Evolutionary conservation across 176 grass and related monocot species (phyloP).

Genomic region (Miscanthus lutarioriparius): DNA sequence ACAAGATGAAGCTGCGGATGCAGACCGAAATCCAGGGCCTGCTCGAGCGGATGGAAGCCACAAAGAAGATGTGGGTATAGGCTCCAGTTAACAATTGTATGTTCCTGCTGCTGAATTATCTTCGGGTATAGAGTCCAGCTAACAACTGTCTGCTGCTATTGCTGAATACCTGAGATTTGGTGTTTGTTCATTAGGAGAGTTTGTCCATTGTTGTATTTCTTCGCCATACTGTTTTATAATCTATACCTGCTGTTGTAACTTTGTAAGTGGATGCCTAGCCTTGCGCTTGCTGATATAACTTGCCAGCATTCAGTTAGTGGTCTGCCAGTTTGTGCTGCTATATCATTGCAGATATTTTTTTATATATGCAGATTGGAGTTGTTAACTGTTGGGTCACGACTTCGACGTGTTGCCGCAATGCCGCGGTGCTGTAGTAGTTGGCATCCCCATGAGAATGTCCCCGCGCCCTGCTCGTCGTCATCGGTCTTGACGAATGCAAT

Average conservation of each 20-base stretch:
- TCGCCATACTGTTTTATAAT: constrained; percentile 29
- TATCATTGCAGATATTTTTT: constrained; percentile 8
- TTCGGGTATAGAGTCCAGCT: constrained; percentile 59
- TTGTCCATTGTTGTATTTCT: constrained; percentile 41
- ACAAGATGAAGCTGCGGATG: constrained; percentile 98
- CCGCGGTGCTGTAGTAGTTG: background rate
- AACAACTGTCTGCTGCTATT: constrained; percentile 1
- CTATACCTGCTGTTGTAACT: constrained; percentile 30
- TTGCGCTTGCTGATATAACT: constrained; percentile 37
- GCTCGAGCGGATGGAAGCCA: constrained; percentile 98
- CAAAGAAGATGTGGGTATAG: constrained; percentile 98
- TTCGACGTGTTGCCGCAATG: constrained; percentile 14
- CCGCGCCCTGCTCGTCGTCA: background rate
- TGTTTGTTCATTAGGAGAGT: constrained; percentile 36
- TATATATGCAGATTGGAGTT: constrained; percentile 2
- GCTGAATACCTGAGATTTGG: constrained; percentile 24
- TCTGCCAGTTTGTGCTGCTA: constrained; percentile 22
- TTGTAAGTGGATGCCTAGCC: constrained; percentile 38
- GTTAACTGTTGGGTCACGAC: constrained; percentile 48
- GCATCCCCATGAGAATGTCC: constrained; percentile 26
- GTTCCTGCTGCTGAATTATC: background rate
- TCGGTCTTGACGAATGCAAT: background rate
- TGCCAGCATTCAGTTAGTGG: constrained; percentile 30
- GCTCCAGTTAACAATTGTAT: background rate
- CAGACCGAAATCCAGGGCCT: constrained; percentile 93